Evolutionary conservation across 129 eudicot species (phyloP).

Genomic region (Flaveria trinervia): DNA sequence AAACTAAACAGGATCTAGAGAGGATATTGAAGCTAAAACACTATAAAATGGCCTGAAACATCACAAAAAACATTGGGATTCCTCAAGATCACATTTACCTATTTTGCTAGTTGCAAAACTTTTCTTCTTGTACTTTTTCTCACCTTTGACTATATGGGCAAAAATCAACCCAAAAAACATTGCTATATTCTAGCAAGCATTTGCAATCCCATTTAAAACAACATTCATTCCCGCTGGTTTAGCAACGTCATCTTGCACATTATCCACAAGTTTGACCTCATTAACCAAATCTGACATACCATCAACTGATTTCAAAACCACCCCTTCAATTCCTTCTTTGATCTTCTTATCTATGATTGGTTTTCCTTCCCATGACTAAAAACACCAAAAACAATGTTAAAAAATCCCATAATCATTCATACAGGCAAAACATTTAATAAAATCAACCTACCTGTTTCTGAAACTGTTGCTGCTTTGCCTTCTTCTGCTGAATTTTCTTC

Average conservation of each 20-base stretch:
- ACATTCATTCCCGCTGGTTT: slow-evolving; percentile 29
- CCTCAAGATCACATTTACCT: slow-evolving; percentile 30
- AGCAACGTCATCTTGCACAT: slow-evolving; percentile 22
- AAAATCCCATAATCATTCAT: neutral
- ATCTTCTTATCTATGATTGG: slow-evolving; percentile 35
- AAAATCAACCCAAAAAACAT: slow-evolving; percentile 11
- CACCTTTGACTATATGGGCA: neutral
- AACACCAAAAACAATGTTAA: neutral
- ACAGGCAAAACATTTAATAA: neutral
- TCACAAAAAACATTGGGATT: slow-evolving; percentile 29
- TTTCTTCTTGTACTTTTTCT: neutral
- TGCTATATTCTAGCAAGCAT: slow-evolving; percentile 42
- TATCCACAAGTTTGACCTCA: slow-evolving; percentile 31
- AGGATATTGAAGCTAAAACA: slow-evolving; percentile 9
- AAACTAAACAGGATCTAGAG: slow-evolving; percentile 13
- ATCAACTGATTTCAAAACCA: slow-evolving; percentile 31
- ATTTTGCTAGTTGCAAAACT: neutral
- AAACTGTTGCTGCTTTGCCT: slow-evolving; percentile 65
- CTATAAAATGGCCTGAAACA: slow-evolving; percentile 26
- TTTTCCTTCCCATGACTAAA: slow-evolving; percentile 61
- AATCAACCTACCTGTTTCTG: slow-evolving; percentile 51
- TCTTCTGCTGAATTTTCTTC: slow-evolving; percentile 74
- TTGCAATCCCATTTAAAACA: slow-evolving; percentile 43
- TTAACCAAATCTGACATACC: slow-evolving; percentile 36
- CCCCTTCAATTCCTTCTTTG: slow-evolving; percentile 43